phyloP scores from a whole-genome alignment of 768 basidiomycete species.

The Terana coerulea region DNA sequence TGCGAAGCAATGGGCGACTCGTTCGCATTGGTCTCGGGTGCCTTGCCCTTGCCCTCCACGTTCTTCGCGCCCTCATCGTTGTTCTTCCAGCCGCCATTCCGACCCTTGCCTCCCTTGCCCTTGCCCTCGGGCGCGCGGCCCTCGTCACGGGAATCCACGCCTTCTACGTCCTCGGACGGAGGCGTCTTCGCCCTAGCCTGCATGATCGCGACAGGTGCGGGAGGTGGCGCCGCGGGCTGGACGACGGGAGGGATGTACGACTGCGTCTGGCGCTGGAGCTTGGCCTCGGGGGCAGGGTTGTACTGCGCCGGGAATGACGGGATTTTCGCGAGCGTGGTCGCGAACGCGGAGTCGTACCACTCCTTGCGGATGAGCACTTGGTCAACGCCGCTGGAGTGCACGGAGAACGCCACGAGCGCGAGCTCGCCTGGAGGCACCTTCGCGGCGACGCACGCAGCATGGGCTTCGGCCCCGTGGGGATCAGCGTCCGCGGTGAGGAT shows the following conservation, averaged over 20 bases:
- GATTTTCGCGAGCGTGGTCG: slow-evolving; percentile 55
- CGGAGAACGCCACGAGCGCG: slow-evolving; percentile 81
- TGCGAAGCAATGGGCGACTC: slow-evolving; percentile 56
- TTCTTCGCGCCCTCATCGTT: slow-evolving; percentile 37
- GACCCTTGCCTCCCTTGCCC: slow-evolving; percentile 45
- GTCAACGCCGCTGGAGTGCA: slow-evolving; percentile 88
- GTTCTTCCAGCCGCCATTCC: slow-evolving; percentile 62
- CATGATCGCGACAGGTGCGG: slow-evolving; percentile 25
- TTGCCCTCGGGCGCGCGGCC: slow-evolving; percentile 46
- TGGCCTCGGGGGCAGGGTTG: slow-evolving; percentile 18
- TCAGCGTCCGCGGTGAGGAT: slow-evolving; percentile 83
- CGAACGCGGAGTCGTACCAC: slow-evolving; percentile 73
- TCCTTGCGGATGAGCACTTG: slow-evolving; percentile 84
- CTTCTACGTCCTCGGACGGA: slow-evolving; percentile 71
- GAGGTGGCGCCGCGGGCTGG: slow-evolving; percentile 16
- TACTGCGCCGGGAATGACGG: slow-evolving; percentile 40
- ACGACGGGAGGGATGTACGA: slow-evolving; percentile 13
- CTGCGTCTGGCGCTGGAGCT: slow-evolving; percentile 14
- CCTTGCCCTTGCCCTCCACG: slow-evolving; percentile 18
- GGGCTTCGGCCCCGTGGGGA: slow-evolving; percentile 76
- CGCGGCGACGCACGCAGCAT: slow-evolving; percentile 80
- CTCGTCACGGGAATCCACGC: slow-evolving; percentile 60
- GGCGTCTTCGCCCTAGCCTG: slow-evolving; percentile 56
- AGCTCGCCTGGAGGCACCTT: slow-evolving; percentile 74
- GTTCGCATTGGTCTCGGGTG: slow-evolving; percentile 24